These are phyloP conservation scores for Silene coronaria DNA, from an alignment of 179 eudicot genomes.

Conservation along the genomic window DNA sequence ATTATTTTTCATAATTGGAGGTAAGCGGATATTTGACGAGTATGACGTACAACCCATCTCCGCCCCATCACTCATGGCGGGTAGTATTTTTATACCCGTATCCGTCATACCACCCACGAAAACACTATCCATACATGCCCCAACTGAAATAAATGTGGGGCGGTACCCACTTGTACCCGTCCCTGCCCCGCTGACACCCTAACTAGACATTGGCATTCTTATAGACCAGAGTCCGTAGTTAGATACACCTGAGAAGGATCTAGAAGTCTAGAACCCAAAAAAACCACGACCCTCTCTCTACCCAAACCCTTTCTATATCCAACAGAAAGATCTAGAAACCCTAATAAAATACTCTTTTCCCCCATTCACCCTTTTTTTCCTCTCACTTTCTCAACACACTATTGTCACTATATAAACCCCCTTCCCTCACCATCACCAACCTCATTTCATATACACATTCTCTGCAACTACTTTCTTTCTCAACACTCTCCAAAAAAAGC, in stretches of 20 bases:
- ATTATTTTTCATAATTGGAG: no score
- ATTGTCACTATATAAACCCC: constrained; percentile 15
- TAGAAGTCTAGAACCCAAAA: not conserved
- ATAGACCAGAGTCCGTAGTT: not conserved
- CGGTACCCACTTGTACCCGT: no score
- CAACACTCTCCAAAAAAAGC: not conserved
- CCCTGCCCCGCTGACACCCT: no score
- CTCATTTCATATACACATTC: not conserved
- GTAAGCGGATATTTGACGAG: no score
- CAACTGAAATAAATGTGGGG: no score
- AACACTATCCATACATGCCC: no score
- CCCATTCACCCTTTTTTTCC: not conserved
- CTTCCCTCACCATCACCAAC: not conserved
- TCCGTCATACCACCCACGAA: no score
- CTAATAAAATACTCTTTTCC: constrained; percentile 13
- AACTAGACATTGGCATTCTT: no score
- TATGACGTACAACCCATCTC: no score
- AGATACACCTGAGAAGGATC: not conserved
- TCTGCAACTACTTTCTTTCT: constrained; percentile 1
- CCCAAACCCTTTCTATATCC: not conserved
- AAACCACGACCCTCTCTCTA: not conserved
- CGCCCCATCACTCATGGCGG: no score
- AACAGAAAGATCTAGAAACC: constrained; percentile 45
- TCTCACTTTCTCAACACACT: not conserved
- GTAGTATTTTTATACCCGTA: no score